Base-by-base conservation (phyloP, 345 rosid genomes). In the Toxicodendron radicans region DNA sequence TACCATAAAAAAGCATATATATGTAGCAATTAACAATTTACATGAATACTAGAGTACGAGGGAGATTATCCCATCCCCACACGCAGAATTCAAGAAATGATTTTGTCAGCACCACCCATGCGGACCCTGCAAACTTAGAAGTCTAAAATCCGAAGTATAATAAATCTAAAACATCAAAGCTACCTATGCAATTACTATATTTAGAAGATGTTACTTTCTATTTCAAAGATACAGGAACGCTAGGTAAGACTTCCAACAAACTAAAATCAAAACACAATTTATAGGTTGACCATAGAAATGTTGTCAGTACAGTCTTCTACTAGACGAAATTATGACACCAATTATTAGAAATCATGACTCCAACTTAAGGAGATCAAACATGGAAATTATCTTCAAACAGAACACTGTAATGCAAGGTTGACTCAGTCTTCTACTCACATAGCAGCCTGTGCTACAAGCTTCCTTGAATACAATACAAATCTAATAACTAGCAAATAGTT, bases 11-110 rank as follows among this genome's bases (percentile, higher is more conserved):
- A n/a, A n/a, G n/a, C n/a, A n/a, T n/a, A n/a, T n/a, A 27, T 27
- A 27, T 27, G 1, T 27, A 27, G 0, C 0, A 0, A 27, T 27
- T 27, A 27, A 27, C 27, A 27, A 1, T 27, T 27, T 27, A 27
- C 1, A 27, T 27, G 27, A 27, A 27, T 27, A 27, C 27, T 27
- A 95, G 88, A 2, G 91, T 91, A 24, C 99, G 90, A 38, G 99
- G 99, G 45, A 95, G 94, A 83, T 95, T 95, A 78, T 92, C 97
- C 95, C 99, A 92, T 74, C 98, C 99, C 94, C 94, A 89, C 7
- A 95, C 77, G 48, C 97, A 92, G 81, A 92, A 91, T 66, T 95
- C 96, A 5, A 95, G 91, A 84, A 95, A 92, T 20, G 97, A 76
- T 81, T 86, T 92, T 1, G 97, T 88, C 77, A 95, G 73, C 27